phyloP scores from a whole-genome alignment of 306 rosid genomes.

The Trifolium pratense region DNA sequence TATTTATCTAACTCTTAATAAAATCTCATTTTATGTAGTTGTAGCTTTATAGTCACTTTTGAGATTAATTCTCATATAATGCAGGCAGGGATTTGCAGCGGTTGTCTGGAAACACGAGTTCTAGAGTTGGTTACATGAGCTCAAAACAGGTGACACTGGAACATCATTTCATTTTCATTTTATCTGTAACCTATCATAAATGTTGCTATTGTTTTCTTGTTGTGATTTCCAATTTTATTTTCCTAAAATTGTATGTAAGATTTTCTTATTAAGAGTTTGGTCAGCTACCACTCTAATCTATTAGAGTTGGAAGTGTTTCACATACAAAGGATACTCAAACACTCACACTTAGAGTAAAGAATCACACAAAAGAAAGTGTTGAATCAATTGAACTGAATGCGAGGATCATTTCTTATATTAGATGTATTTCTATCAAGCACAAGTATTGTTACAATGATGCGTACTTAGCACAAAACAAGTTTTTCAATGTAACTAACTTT shows the following conservation, averaged over 20 bases:
- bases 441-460: too few species aligned
- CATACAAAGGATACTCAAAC: too few species aligned
- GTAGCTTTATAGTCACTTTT: conserved; percentile 43
- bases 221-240: conserved; percentile 27
- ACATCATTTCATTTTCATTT: conserved; percentile 1
- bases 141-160: conserved; percentile 57
- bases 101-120: conserved; percentile 64
- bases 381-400: too few species aligned
- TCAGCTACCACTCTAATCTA: not conserved
- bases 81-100: conserved; percentile 99
- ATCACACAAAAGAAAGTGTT: too few species aligned
- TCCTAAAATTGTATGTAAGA: not conserved
- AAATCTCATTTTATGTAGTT: conserved; percentile 1
- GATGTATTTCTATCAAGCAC: too few species aligned
- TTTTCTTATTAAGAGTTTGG: not conserved
- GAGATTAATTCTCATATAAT: conserved; percentile 62
- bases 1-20: not conserved
- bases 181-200: not conserved
- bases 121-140: conserved; percentile 71
- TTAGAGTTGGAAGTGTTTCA: too few species aligned
- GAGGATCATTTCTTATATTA: too few species aligned
- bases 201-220: not conserved
- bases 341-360: too few species aligned
- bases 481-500: too few species aligned
- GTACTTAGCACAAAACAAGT: too few species aligned